phyloP scores from a whole-genome alignment of 176 grass and related monocot genomes.

The Calamus simplicifolius region DNA sequence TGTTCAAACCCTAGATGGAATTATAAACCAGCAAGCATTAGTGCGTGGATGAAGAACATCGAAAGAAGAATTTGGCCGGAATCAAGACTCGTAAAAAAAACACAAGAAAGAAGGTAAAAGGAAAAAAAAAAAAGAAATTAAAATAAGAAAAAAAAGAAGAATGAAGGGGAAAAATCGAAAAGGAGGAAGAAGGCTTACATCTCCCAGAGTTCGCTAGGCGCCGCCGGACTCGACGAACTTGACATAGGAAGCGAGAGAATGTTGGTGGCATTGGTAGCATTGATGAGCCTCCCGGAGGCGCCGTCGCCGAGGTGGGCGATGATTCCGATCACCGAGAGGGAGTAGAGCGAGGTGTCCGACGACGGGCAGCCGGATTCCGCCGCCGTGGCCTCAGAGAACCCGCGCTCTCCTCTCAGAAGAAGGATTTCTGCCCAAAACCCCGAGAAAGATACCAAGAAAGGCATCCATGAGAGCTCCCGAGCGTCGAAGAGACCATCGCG shows the following conservation, averaged over 20 bases:
- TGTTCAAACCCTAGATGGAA: no score
- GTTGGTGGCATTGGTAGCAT: constrained; percentile 35
- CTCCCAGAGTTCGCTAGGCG: constrained; percentile 74
- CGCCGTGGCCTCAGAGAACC: neutral
- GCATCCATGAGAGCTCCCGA: no score
- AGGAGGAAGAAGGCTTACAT: constrained; percentile 19
- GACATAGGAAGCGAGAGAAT: constrained; percentile 39
- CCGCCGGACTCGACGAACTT: constrained; percentile 85
- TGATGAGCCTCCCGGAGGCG: constrained; percentile 42
- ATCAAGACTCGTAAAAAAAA: no score
- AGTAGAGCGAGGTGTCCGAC: constrained; percentile 41
- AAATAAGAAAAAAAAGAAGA: no score
- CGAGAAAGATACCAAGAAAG: no score
- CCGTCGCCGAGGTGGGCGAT: constrained; percentile 77
- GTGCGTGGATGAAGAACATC: no score
- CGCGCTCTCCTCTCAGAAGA: constrained; percentile 5
- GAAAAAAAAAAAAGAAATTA: no score
- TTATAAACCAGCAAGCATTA: no score
- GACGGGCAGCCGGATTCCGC: constrained; percentile 16
- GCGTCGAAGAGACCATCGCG: no score
- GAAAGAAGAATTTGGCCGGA: no score
- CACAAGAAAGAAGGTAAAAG: no score
- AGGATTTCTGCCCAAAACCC: constrained; percentile 1
- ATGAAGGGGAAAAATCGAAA: neutral
- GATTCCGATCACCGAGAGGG: constrained; percentile 80